Base-by-base conservation (phyloP, 169 alveolate species). In the Plasmodium malariae region DNA sequence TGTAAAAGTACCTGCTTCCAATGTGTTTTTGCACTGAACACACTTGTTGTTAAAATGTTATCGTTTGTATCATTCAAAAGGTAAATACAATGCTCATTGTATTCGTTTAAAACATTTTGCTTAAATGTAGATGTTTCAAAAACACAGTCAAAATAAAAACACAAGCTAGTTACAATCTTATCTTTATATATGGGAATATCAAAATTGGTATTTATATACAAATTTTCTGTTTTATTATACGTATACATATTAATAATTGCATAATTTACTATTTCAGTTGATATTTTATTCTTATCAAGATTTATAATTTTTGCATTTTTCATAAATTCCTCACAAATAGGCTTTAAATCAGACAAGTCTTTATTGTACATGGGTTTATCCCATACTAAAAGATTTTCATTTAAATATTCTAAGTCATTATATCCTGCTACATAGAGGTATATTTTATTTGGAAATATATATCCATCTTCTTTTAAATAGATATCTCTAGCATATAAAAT, bases 401-500 rank as follows among this genome's bases (percentile, higher is more conserved):
- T 96, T 4, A 95, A 96, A 92, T 98, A 98, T 62, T 97, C 99
- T 28, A 92, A 94, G 95, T 97, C 98, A 69, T 97, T 98, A 45
- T 98, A 95, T 14, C 98, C 99, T 2, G 98, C 98, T 11, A 98
- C 63, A 83, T 94, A 96, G 85, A 97, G 94, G 6, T 88, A 89
- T 4, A 98, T 98, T 72, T 93, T 94, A 86, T 96, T 98, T 11
- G 99, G 99, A 0, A 97, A 94, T 91, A 97, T 93, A 62, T 92
- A 87, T 6, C 99, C 99, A 67, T 94, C 98, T 60, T 95, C 89
- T 7, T 88, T 80, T 36, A 98, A 94, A 96, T 98, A 98, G 63
- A 90, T 28, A 73, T 88, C 99, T 92, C 99, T 95, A 45, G 99
- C 99, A 94, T 86, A 96, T 40, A 98, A 80, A 5, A 98, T 99